Base-by-base conservation (phyloP, 1,284 basidiomycete genomes). In the Cutaneotrichosporon cutaneum region DNA sequence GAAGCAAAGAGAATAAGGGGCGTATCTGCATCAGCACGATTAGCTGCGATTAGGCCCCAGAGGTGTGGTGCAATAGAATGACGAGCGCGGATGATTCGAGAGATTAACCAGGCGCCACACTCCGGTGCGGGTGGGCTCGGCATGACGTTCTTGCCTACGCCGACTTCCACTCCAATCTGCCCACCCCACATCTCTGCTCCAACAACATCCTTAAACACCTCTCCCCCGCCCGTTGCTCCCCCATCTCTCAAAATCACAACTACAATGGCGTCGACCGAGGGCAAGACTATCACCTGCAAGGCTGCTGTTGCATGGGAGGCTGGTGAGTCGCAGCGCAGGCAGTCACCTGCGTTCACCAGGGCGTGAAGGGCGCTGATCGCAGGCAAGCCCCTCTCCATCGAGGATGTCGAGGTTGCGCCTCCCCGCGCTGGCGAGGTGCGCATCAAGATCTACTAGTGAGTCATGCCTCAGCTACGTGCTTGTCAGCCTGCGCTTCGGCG, bases 251-350 rank as follows among this genome's bases (percentile, higher is more conserved):
- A n/a, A 42, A 42, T 9, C 16, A 6, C 18, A 42, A n/a, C 47
- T 51, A 54, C 54, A n/a, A 53, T 56, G 47, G 53, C 53, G 56
- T 62, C 61, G 18, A 66, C 61, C 16, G 56, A 59, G 35, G 64
- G 64, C 47, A 66, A 66, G 61, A 79, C 85, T 61, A 96, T 97
- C 81, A 90, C 84, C 61, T 97, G 94, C 84, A 94, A 93, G 80
- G 93, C 94, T 56, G 94, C 94, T 57, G 88, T 98, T 65, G 96
- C 94, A 75, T 99, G 95, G 96, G 92, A 85, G 65, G 92, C 95
- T 21, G 90, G 90, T 77, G 70, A 72, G 76, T 77, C 18, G 48
- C 14, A 27, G 24, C 56, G 2, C 5, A 18, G 45, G 13, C 36
- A 39, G 18, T 18, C 36, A 39, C 13, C 36, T 18, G 13, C 36